phyloP scores from a whole-genome alignment of 1,284 basidiomycete species.

The Irpex sp. region DNA sequence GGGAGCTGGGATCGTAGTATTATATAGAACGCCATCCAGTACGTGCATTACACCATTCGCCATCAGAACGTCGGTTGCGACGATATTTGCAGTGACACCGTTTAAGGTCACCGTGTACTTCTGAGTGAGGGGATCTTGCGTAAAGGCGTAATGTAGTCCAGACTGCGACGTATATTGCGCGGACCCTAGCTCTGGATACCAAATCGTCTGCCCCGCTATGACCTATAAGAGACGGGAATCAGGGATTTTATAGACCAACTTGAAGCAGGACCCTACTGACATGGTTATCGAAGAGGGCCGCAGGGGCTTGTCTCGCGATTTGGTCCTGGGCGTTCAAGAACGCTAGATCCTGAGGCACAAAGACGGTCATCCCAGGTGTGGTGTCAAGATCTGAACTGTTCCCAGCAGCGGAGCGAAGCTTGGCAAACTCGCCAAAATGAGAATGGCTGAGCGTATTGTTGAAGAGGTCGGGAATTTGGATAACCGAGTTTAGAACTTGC shows the following conservation, averaged over 20 bases:
- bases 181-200: not conserved
- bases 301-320: not conserved
- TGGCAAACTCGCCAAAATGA: not conserved
- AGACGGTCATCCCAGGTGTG: constrained; percentile 2
- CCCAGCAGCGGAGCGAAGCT: not conserved
- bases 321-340: not conserved
- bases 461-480: constrained; percentile 3
- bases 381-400: not conserved
- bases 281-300: constrained; percentile 4
- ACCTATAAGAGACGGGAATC: not conserved
- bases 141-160: not conserved
- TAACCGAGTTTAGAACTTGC: constrained; percentile 2
- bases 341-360: constrained; percentile 5
- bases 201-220: not conserved
- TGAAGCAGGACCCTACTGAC: not conserved
- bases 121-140: not conserved
- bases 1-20: not conserved
- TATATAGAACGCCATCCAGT: constrained; percentile 3
- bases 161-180: not conserved
- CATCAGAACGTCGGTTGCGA: not conserved
- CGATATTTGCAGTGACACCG: constrained; percentile 6
- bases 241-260: not conserved
- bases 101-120: constrained; percentile 2
- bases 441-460: too few species aligned
- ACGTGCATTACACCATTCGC: constrained; percentile 7